A percentile compares a stretch with the other conserved stretches of the same genome.
Conservation (phyloP, 768 basidiomycete species). For the Megacollybia marginata region DNA sequence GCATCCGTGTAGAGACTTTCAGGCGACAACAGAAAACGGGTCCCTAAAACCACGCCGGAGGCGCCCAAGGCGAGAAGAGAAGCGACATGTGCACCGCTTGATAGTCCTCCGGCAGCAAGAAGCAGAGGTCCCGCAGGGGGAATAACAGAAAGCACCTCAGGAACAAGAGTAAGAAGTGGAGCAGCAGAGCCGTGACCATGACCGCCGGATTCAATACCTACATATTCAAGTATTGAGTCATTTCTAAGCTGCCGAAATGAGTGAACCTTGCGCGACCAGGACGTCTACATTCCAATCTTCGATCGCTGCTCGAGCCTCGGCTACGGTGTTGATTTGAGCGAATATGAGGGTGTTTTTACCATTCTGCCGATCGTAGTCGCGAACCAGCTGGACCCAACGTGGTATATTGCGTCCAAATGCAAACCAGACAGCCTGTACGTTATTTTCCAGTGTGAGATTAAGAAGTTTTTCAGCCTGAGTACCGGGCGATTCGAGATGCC, state of each 20-base stretch:
- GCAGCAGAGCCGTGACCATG: constrained; percentile 55
- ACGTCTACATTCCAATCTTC: constrained; percentile 67
- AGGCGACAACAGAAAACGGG: constrained; percentile 63
- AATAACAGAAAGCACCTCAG: constrained; percentile 41
- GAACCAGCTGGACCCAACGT: constrained; percentile 56
- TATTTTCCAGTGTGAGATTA: constrained; percentile 41
- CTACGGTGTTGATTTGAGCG: constrained; percentile 53
- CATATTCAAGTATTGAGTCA: constrained; percentile 3
- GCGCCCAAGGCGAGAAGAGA: constrained; percentile 61
- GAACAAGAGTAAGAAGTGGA: constrained; percentile 54
- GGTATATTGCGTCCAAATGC: constrained; percentile 55
- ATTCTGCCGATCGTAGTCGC: constrained; percentile 39
- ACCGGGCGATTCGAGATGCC: constrained; percentile 53
- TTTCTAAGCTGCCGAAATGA: constrained; percentile 1
- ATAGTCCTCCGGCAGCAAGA: constrained; percentile 71
- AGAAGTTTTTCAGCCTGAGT: constrained; percentile 35
- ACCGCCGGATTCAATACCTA: constrained; percentile 77
- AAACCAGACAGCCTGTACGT: constrained; percentile 67
- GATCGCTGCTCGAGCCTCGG: constrained; percentile 53
- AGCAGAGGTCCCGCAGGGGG: constrained; percentile 40
- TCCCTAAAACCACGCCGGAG: constrained; percentile 63
- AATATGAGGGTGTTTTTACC: constrained; percentile 49
- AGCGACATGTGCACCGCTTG: constrained; percentile 57
- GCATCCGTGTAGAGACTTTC: constrained; percentile 52
- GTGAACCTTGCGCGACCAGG: constrained; percentile 69